A percentile compares a stretch with the other conserved stretches of the same genome.
Conservation (phyloP, 805 yeast species). For the Jamesozyma hellenica region DNA sequence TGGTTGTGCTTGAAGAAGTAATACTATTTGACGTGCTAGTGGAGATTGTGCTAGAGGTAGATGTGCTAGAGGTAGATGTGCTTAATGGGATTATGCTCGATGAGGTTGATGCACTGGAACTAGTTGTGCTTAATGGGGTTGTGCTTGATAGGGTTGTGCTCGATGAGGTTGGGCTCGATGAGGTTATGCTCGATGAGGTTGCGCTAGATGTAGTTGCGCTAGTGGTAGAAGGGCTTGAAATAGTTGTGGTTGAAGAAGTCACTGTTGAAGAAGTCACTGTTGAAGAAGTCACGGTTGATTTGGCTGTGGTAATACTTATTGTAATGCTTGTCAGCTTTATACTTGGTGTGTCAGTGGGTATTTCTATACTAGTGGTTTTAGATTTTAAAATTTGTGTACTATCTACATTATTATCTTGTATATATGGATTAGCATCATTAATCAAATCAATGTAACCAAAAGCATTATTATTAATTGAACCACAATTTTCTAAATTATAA, state of each 20-base stretch:
- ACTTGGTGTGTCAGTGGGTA: constrained; percentile 1
- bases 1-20: no score
- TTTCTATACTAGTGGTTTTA: not conserved
- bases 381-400: no score
- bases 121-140: no score
- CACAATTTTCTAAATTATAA: constrained; percentile 21
- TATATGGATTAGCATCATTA: no score
- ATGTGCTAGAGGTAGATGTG: no score
- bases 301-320: no score
- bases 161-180: constrained; percentile 4
- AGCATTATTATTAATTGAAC: constrained; percentile 10
- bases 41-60: constrained; percentile 1
- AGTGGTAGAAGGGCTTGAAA: constrained; percentile 5
- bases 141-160: constrained; percentile 1
- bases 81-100: no score
- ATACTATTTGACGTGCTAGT: constrained; percentile 2
- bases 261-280: constrained; percentile 4
- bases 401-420: no score
- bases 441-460: constrained; percentile 25
- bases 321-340: no score
- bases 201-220: constrained; percentile 4
- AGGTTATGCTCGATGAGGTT: constrained; percentile 5
- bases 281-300: constrained; percentile 4
- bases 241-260: constrained; percentile 3
- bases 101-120: no score